Evolutionary conservation across 2,329 filamentous ascomycete genomes (phyloP).

Genomic region (Penicillium sp.): DNA sequence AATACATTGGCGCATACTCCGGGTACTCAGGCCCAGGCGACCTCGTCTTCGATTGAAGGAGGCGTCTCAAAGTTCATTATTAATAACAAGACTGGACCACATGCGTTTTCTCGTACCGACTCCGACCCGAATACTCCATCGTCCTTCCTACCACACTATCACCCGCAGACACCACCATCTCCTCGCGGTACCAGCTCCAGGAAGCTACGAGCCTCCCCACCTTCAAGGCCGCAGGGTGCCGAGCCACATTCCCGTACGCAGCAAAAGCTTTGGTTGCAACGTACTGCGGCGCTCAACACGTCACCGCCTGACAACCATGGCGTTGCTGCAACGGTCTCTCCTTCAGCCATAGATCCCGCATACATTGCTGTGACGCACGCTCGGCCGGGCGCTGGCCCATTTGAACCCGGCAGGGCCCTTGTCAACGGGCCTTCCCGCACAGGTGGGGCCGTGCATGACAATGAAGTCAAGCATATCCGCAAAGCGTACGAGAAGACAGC

Average conservation of each 20-base stretch:
- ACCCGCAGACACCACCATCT: constrained; percentile 39
- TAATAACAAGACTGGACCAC: constrained; percentile 25
- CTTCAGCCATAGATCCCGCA: constrained; percentile 31
- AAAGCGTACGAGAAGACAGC: constrained; percentile 40
- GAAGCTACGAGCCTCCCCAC: too few species aligned
- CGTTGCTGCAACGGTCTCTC: constrained; percentile 24
- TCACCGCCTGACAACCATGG: constrained; percentile 38
- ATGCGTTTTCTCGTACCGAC: constrained; percentile 32
- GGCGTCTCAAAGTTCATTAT: constrained; percentile 41
- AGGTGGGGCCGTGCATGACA: constrained; percentile 25
- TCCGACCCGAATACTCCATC: constrained; percentile 41
- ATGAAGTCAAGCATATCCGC: constrained; percentile 34
- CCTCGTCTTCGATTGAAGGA: constrained; percentile 41
- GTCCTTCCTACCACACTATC: constrained; percentile 42
- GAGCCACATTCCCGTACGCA: constrained; percentile 40
- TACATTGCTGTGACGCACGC: too few species aligned
- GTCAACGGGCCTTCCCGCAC: too few species aligned
- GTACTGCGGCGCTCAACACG: constrained; percentile 38
- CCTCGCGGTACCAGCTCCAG: constrained; percentile 30
- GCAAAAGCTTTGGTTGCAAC: constrained; percentile 42
- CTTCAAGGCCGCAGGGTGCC: constrained; percentile 26
- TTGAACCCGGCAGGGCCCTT: too few species aligned
- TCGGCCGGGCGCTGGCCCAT: constrained; percentile 17
- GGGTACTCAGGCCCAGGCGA: constrained; percentile 30
- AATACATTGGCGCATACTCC: too few species aligned